Evolutionary conservation across 768 basidiomycete species (phyloP).

Genomic region (Chalciporus piperatus): DNA sequence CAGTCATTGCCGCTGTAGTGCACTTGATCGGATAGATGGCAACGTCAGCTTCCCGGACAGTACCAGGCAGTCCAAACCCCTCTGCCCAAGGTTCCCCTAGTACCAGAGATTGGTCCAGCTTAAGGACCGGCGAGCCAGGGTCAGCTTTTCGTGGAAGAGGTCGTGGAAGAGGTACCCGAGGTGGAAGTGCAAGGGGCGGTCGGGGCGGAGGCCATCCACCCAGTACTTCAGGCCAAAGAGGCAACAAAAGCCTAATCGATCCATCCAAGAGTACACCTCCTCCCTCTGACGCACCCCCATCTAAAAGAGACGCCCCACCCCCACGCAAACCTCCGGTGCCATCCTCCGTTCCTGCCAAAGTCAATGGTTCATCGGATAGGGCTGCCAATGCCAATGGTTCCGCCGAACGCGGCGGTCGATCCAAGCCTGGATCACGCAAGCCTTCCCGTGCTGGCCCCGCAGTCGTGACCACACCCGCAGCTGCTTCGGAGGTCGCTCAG

Average conservation of each 20-base stretch:
- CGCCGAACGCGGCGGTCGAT: constrained; percentile 19
- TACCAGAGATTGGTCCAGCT: constrained; percentile 41
- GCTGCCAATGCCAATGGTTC: constrained; percentile 20
- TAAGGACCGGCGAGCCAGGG: constrained; percentile 42
- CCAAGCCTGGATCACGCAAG: constrained; percentile 24
- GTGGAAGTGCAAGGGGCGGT: constrained; percentile 22
- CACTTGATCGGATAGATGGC: constrained; percentile 36
- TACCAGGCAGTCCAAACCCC: constrained; percentile 24
- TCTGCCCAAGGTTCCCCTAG: constrained; percentile 31
- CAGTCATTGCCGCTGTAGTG: constrained; percentile 1
- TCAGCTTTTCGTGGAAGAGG: constrained; percentile 46
- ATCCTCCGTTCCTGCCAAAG: constrained; percentile 14
- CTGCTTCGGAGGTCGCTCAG: constrained; percentile 20
- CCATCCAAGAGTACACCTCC: constrained; percentile 16
- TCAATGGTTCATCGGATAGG: constrained; percentile 23
- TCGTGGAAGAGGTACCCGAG: constrained; percentile 37
- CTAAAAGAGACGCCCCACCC: constrained; percentile 9
- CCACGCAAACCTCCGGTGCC: constrained; percentile 16
- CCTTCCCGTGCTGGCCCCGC: constrained; percentile 19
- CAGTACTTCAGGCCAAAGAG: constrained; percentile 19
- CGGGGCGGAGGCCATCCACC: constrained; percentile 31
- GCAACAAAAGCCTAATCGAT: constrained; percentile 19
- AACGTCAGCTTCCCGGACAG: constrained; percentile 35
- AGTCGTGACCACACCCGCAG: constrained; percentile 19
- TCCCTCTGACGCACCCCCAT: constrained; percentile 15